These are phyloP conservation scores for Flaveria floridana DNA, from an alignment of 140 eudicot genomes.

Conservation along the genomic window DNA sequence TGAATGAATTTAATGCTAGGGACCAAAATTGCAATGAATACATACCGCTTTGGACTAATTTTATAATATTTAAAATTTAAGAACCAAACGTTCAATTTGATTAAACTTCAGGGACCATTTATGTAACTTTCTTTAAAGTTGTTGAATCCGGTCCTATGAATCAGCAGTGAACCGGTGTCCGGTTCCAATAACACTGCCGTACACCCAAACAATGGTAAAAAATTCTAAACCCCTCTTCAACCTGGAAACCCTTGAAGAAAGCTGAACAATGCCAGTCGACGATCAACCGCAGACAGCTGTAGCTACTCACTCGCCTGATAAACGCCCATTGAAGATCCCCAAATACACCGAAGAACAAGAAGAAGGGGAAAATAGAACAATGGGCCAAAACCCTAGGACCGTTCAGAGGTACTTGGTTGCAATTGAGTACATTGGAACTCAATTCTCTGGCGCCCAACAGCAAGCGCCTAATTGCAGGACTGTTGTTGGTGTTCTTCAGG, in stretches of 20 bases:
- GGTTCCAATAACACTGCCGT: too few relatives aligned
- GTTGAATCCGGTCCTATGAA: too few relatives aligned
- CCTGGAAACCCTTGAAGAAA: slow-evolving; percentile 16
- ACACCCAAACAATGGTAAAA: not conserved
- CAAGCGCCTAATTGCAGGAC: slow-evolving; percentile 68
- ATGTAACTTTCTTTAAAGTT: too few relatives aligned
- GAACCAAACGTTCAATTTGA: too few relatives aligned
- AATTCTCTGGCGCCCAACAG: slow-evolving; percentile 77
- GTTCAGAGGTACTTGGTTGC: slow-evolving; percentile 77
- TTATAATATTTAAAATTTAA: too few relatives aligned
- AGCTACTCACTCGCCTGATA: slow-evolving; percentile 34
- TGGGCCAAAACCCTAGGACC: slow-evolving; percentile 55
- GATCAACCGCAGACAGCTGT: slow-evolving; percentile 34
- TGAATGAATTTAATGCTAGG: too few relatives aligned
- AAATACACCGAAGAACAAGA: slow-evolving; percentile 34
- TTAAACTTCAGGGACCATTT: too few relatives aligned
- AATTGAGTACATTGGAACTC: slow-evolving; percentile 84
- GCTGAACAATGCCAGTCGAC: slow-evolving; percentile 33
- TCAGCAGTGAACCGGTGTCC: too few relatives aligned
- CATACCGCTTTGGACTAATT: too few relatives aligned
- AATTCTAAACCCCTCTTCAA: slow-evolving; percentile 29
- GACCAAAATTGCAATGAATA: too few relatives aligned
- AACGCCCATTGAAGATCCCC: slow-evolving; percentile 49
- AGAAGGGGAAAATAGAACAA: slow-evolving; percentile 14
- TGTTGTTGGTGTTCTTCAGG: slow-evolving; percentile 90